These are phyloP conservation scores for Drechslerella dactyloides DNA, from an alignment of 2,329 filamentous ascomycete species.

Conservation along the genomic window DNA sequence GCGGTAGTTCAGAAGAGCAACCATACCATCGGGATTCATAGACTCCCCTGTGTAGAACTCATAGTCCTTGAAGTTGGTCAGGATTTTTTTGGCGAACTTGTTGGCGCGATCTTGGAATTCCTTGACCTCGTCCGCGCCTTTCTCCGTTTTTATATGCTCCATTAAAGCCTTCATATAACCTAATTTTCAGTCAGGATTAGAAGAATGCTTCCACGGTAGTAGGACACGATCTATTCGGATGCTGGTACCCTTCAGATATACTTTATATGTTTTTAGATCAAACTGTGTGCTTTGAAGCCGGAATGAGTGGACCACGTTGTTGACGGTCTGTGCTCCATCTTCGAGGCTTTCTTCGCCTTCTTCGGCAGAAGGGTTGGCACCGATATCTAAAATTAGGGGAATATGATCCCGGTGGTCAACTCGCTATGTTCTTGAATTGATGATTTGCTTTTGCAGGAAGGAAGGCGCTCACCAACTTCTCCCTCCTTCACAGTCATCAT, in stretches of 20 bases:
- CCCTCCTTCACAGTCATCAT: constrained; percentile 77
- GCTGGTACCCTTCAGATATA: constrained; percentile 79
- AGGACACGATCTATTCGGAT: neutral
- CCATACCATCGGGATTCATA: constrained; percentile 88
- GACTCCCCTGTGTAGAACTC: constrained; percentile 92
- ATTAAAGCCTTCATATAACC: constrained; percentile 94
- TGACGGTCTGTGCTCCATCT: constrained; percentile 74
- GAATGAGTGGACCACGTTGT: constrained; percentile 93
- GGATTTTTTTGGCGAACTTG: constrained; percentile 78
- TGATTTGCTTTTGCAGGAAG: too few relatives aligned
- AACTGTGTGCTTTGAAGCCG: constrained; percentile 78
- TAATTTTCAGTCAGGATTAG: constrained; percentile 56
- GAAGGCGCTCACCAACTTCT: constrained; percentile 69
- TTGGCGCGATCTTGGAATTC: constrained; percentile 79
- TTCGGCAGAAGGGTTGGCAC: constrained; percentile 97
- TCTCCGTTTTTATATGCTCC: constrained; percentile 68
- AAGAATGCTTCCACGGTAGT: too few relatives aligned
- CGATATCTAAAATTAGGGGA: constrained; percentile 68
- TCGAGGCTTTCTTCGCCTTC: constrained; percentile 77
- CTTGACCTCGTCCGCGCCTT: constrained; percentile 71
- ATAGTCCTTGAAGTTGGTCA: constrained; percentile 89
- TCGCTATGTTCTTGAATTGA: neutral
- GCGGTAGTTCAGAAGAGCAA: constrained; percentile 95
- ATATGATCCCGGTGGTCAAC: neutral
- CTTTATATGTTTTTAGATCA: constrained; percentile 86